Base-by-base conservation (phyloP, 108 stramenopile species). In the Schizochytrium sp. region DNA sequence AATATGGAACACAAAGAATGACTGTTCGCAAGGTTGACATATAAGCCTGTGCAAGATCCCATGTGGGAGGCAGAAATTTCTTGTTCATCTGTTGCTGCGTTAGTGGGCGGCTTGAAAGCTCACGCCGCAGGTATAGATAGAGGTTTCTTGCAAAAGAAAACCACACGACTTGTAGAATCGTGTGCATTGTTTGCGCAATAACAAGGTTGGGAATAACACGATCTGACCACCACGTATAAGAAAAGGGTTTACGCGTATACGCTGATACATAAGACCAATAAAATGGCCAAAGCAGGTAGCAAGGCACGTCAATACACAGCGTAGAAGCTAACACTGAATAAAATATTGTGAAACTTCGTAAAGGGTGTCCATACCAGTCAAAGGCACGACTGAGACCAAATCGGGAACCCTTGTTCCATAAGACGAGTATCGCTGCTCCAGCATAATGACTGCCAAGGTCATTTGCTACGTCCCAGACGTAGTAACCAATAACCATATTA, bases 151-250 rank as follows among this genome's bases (percentile, higher is more conserved):
- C 28, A 28, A 28, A 28, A 28, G 28, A 28, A 28, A 28, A 28
- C 28, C 28, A 28, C 28, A 28, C 28, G 28, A 28, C 28, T 28
- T 28, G 28, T 28, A 28, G 28, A 28, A 28, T 28, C 28, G 28
- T 28, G 28, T 28, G 28, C 28, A 28, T 28, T 28, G 28, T 28
- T 28, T 83, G 2, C 28, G 76, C 53, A 5, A 83, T 10, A n/a
- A 42, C 28, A 17, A 83, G 10, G 50, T 49, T 83, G 8, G 76
- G 5, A 56, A 83, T 47, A 10, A 83, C 55, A 0, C 53, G 50
- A n/a, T 83, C 76, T 55, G 3, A n/a, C 76, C 76, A 83, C 76
- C 76, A 83, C 64, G 64, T 0, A 10, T 17, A 83, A 56, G 53
- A 17, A 2, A 49, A 28, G 8, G 76, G 76, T 10, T 3, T n/a